A percentile compares a stretch with the other conserved stretches of the same genome.
Conservation (phyloP, 208 protist species). For the Leishmania aethiopica region DNA sequence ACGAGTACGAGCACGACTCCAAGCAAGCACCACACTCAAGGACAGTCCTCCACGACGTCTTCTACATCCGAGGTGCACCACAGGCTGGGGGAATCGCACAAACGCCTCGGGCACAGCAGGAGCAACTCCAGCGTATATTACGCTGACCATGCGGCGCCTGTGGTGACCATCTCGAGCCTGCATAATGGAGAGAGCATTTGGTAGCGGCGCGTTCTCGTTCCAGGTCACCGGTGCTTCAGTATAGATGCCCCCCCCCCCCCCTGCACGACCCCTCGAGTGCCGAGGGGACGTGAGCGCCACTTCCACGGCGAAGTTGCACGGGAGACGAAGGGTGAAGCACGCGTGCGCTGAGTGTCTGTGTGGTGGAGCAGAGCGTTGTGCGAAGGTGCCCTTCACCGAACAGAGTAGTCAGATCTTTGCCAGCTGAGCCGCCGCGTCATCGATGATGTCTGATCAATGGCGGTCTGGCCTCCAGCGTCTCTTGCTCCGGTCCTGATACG, state of each 20-base stretch:
- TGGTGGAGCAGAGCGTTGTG: background rate
- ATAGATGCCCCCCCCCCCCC: background rate
- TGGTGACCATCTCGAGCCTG: conserved; percentile 28
- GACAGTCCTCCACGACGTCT: conserved; percentile 35
- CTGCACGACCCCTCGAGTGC: background rate
- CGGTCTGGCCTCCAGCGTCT: background rate
- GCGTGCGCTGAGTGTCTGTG: background rate
- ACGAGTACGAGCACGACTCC: conserved; percentile 29
- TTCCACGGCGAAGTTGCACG: background rate
- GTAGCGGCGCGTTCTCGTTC: background rate
- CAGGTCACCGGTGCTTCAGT: background rate
- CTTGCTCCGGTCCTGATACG: background rate
- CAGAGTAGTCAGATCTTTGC: background rate
- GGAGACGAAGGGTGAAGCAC: background rate
- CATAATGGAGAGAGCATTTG: conserved; percentile 26
- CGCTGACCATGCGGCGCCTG: conserved; percentile 13
- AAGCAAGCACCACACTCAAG: conserved; percentile 41
- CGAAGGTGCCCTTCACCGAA: background rate
- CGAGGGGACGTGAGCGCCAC: background rate
- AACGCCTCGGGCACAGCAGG: conserved; percentile 13
- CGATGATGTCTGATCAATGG: background rate
- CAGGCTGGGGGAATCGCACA: conserved; percentile 2
- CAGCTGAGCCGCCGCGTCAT: background rate
- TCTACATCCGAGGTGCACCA: conserved; percentile 23
- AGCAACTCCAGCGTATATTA: conserved; percentile 31